phyloP scores from a whole-genome alignment of 768 basidiomycete species.

The Collybia mongolica region DNA sequence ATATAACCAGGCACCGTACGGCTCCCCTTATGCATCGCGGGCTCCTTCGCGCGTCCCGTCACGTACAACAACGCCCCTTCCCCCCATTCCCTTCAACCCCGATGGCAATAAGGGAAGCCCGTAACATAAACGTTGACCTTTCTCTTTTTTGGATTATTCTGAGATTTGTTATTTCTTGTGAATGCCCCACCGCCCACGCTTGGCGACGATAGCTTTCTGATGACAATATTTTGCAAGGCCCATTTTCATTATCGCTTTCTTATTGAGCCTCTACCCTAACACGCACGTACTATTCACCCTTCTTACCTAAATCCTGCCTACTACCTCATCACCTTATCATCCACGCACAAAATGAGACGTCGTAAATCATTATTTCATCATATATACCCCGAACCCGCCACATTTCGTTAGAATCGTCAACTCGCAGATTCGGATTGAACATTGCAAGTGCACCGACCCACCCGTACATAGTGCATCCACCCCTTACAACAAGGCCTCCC shows the following conservation, averaged over 20 bases:
- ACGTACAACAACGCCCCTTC: constrained; percentile 26
- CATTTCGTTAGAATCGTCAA: background rate
- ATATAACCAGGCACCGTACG: constrained; percentile 39
- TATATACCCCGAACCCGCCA: constrained; percentile 1
- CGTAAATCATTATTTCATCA: constrained; percentile 1
- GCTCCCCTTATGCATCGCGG: constrained; percentile 39
- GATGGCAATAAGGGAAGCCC: constrained; percentile 1
- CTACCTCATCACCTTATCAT: background rate
- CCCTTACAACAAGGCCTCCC: too few species aligned
- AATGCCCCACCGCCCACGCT: background rate
- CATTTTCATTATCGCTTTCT: background rate
- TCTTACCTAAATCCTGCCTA: background rate
- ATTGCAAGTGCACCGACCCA: too few species aligned
- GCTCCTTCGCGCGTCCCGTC: constrained; percentile 30
- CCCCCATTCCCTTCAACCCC: constrained; percentile 14
- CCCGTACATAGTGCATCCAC: too few species aligned
- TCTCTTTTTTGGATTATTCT: background rate
- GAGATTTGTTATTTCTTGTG: background rate
- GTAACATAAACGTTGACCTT: too few species aligned
- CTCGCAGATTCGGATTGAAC: too few species aligned
- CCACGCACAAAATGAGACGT: background rate
- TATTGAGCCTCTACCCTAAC: too few species aligned
- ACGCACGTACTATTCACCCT: background rate
- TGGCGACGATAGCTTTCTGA: constrained; percentile 1
- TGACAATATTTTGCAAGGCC: constrained; percentile 1